Base-by-base conservation (phyloP, 345 rosid species). In the Excoecaria agallocha region DNA sequence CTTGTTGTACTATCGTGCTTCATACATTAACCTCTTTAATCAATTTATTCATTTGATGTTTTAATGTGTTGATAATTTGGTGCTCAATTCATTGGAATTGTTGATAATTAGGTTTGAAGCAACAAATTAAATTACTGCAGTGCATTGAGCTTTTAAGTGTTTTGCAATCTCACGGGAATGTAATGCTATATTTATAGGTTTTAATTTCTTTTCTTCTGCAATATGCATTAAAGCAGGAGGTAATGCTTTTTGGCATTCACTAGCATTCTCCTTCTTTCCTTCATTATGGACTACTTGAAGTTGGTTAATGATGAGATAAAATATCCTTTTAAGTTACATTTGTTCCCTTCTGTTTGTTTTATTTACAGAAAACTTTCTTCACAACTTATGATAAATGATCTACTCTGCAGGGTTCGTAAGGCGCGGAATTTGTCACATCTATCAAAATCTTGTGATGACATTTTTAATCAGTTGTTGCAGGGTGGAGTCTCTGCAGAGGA, bases 371-470 rank as follows among this genome's bases (percentile, higher is more conserved):
- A 17, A 16, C 63, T 64, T 66, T 68, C 12, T 15, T 20, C 10
- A 41, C 50, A 12, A 68, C 48, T 58, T 43, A 3, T 76, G 41
- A 65, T 15, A 10, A 41, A 30, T 75, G 9, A 66, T 79, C n/a
- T 75, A 55, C 66, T 57, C 35, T 83, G 80, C 90, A 94, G 98
- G 84, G 94, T 91, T 68, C 92, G 93, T 62, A 91, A 85, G 85
- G 82, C 86, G 39, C 72, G 86, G 60, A 82, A 81, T 66, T 80
- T 80, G 67, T 61, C 86, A 41, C 89, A 82, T 76, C 81, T 88
- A 67, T 88, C 98, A 39, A 94, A 85, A 83, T 94, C 99, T n/a
- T 91, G 98, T 39, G 97, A 94, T 75, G 98, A 93, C 82, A 88
- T 90, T 79, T 94, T 94, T 77, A 84, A 64, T 68, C 91, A 91